A percentile compares a stretch with the other conserved stretches of the same genome.
phyloP scores from a whole-genome alignment of 179 eudicot genomes.

The Camellia oleifera region DNA sequence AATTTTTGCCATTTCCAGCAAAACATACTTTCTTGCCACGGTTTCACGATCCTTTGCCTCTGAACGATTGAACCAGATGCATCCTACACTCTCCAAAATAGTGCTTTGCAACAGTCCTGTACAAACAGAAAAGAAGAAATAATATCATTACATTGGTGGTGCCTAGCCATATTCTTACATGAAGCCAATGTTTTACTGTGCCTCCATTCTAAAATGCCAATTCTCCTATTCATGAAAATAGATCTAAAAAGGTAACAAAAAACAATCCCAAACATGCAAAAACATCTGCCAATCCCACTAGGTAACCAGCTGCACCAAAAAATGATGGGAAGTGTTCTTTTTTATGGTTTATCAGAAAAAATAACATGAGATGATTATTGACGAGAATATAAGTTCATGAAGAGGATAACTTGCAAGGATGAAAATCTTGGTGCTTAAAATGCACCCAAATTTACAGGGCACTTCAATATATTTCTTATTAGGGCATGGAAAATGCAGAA shows the following conservation, averaged over 20 bases:
- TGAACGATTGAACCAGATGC: conserved; percentile 95
- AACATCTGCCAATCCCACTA: background rate
- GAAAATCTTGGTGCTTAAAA: background rate
- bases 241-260: background rate
- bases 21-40: conserved; percentile 79
- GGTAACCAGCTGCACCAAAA: background rate
- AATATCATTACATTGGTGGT: background rate
- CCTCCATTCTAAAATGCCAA: background rate
- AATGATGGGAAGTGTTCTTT: too few relatives aligned
- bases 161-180: background rate
- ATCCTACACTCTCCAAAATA: conserved; percentile 90
- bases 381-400: background rate
- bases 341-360: background rate
- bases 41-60: conserved; percentile 93
- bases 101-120: conserved; percentile 94
- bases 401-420: conserved; percentile 5
- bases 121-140: conserved; percentile 11
- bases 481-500: background rate
- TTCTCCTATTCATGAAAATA: background rate
- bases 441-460: background rate
- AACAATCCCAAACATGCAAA: background rate
- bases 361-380: background rate
- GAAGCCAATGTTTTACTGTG: background rate
- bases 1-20: conserved; percentile 11
- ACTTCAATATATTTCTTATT: background rate